Conservation (phyloP, 345 rosid genomes). For the Salix arbutifolia region DNA sequence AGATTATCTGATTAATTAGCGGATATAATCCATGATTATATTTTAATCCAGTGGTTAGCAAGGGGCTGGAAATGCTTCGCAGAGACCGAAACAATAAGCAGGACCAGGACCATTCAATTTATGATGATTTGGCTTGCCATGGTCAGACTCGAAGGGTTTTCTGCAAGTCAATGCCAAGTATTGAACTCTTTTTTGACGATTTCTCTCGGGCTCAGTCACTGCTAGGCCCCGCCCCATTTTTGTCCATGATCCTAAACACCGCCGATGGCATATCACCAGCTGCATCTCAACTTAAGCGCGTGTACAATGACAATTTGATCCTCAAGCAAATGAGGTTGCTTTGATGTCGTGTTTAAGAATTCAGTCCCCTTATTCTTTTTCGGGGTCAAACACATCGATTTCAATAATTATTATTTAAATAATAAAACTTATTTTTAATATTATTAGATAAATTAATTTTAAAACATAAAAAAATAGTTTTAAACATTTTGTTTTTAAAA, state of each 20-base stretch:
- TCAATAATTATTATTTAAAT: too few species aligned
- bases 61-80: too few species aligned
- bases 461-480: too few species aligned
- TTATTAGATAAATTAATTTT: too few species aligned
- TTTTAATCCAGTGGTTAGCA: background rate
- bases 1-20: background rate
- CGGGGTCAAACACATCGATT: too few species aligned
- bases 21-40: background rate
- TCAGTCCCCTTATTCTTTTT: too few species aligned
- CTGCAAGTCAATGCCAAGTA: slow-evolving; percentile 32
- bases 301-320: background rate
- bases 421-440: background rate
- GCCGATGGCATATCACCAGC: slow-evolving; percentile 28
- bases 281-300: slow-evolving; percentile 23
- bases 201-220: slow-evolving; percentile 7
- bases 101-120: background rate
- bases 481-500: too few species aligned
- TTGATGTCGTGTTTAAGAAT: background rate
- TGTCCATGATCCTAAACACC: slow-evolving; percentile 23
- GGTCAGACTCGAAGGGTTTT: slow-evolving; percentile 8
- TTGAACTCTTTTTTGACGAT: slow-evolving; percentile 25
- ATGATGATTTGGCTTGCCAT: background rate
- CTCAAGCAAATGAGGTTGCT: background rate
- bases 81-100: too few species aligned
- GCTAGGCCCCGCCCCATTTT: slow-evolving; percentile 16